Evolutionary conservation across 1,284 basidiomycete species (phyloP).

Genomic region (Acaromyces ingoldii): DNA sequence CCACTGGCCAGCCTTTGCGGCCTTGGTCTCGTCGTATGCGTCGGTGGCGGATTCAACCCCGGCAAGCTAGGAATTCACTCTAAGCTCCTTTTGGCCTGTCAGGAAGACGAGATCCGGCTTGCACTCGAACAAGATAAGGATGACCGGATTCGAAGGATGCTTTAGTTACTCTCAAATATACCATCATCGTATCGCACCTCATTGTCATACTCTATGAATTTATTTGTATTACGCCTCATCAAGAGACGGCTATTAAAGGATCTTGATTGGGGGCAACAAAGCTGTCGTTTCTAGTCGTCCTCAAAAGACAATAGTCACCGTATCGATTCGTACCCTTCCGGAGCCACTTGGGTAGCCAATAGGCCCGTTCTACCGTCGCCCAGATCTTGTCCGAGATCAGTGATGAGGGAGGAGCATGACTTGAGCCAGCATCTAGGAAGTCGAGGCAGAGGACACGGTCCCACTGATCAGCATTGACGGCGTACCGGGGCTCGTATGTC

Average conservation of each 20-base stretch:
- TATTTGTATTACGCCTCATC: not conserved
- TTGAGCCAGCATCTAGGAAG: constrained; percentile 40
- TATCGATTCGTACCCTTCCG: constrained; percentile 13
- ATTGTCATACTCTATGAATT: not conserved
- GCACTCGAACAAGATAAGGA: constrained; percentile 37
- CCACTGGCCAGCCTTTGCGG: constrained; percentile 30
- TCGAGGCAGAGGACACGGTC: constrained; percentile 26
- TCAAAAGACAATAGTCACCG: constrained; percentile 40
- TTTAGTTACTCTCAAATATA: constrained; percentile 8
- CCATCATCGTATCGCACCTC: too few relatives aligned
- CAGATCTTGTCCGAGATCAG: not conserved
- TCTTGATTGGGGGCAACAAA: not conserved
- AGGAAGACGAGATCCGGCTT: constrained; percentile 44
- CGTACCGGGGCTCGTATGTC: constrained; percentile 28
- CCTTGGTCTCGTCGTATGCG: constrained; percentile 37
- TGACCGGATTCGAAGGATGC: constrained; percentile 28
- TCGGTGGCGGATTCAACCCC: constrained; percentile 39
- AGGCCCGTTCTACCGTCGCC: constrained; percentile 26
- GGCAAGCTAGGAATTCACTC: constrained; percentile 34
- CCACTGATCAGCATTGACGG: constrained; percentile 18
- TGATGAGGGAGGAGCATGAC: constrained; percentile 10
- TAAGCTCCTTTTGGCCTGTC: constrained; percentile 33
- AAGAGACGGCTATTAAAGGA: not conserved
- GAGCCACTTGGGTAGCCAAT: constrained; percentile 28
- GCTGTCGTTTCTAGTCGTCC: constrained; percentile 4